phyloP scores from a whole-genome alignment of 2,329 filamentous ascomycete species.

The Didymella exigua region DNA sequence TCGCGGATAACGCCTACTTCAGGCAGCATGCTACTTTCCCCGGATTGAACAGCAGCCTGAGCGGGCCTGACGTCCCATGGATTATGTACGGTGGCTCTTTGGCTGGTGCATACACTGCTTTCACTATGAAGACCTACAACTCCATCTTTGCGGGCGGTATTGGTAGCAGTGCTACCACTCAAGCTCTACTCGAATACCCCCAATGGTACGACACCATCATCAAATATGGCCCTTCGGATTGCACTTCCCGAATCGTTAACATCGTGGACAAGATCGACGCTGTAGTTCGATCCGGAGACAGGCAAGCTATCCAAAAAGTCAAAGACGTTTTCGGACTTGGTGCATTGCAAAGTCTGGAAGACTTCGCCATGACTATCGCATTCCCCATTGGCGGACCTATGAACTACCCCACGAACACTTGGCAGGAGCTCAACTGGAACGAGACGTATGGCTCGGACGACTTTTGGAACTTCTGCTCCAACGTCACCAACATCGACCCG shows the following conservation, averaged over 20 bases:
- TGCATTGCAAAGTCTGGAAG: slow-evolving; percentile 51
- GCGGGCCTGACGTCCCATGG: slow-evolving; percentile 54
- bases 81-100: slow-evolving; percentile 54
- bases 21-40: slow-evolving; percentile 56
- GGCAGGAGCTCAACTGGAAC: slow-evolving; percentile 62
- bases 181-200: slow-evolving; percentile 53
- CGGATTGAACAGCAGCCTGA: slow-evolving; percentile 51
- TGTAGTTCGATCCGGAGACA: slow-evolving; percentile 52
- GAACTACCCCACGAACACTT: slow-evolving; percentile 58
- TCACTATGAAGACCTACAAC: slow-evolving; percentile 55
- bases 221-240: slow-evolving; percentile 57
- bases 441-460: slow-evolving; percentile 51
- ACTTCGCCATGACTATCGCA: slow-evolving; percentile 58
- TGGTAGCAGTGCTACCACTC: slow-evolving; percentile 53
- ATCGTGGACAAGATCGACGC: slow-evolving; percentile 59
- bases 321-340: slow-evolving; percentile 58
- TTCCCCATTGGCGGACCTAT: slow-evolving; percentile 56
- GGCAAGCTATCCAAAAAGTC: slow-evolving; percentile 51
- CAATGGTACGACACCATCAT: slow-evolving; percentile 59
- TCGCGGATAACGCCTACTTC: slow-evolving; percentile 60
- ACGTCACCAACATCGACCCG: slow-evolving; percentile 56
- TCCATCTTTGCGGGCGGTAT: slow-evolving; percentile 57
- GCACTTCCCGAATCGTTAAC: slow-evolving; percentile 55
- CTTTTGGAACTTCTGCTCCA: slow-evolving; percentile 60
- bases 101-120: slow-evolving; percentile 53